A percentile compares a stretch with the other conserved stretches of the same genome.
phyloP scores from a whole-genome alignment of 306 rosid species.

The Vachellia pachyceras region DNA sequence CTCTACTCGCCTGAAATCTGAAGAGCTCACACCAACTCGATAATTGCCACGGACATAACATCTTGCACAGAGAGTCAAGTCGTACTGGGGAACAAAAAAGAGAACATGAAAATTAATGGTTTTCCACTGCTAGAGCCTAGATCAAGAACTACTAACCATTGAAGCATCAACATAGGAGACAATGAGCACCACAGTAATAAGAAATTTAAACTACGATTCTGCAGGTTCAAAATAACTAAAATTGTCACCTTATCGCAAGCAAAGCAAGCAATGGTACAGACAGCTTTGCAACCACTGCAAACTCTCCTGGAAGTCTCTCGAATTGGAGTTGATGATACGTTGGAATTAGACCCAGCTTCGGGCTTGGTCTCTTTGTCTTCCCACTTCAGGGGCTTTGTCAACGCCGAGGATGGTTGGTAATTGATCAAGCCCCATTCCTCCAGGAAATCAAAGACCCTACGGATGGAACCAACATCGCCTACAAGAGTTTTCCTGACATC shows the following conservation, averaged over 20 bases:
- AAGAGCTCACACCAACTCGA: constrained; percentile 75
- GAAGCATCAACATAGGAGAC: not conserved
- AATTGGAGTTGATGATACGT: constrained; percentile 47
- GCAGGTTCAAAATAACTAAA: not conserved
- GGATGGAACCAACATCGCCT: constrained; percentile 88
- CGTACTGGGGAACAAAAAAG: constrained; percentile 54
- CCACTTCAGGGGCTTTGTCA: constrained; percentile 77
- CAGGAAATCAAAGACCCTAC: constrained; percentile 84
- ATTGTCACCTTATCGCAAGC: constrained; percentile 82
- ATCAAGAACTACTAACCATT: not conserved
- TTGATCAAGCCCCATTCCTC: constrained; percentile 90
- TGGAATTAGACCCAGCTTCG: constrained; percentile 43
- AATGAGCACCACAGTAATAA: not conserved
- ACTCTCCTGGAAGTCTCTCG: constrained; percentile 63
- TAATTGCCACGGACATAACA: constrained; percentile 96
- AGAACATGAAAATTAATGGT: not conserved
- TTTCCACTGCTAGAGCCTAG: not conserved
- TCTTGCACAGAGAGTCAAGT: constrained; percentile 90
- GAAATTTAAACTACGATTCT: not conserved
- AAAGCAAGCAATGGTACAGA: constrained; percentile 85
- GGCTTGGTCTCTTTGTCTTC: constrained; percentile 77
- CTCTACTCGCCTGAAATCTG: constrained; percentile 93
- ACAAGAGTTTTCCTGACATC: constrained; percentile 81
- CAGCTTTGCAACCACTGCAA: constrained; percentile 87
- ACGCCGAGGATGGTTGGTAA: constrained; percentile 61